Evolutionary conservation across 345 rosid genomes (phyloP), one percentile per base, ranked within the genome.

Genomic region (Brassica juncea): DNA sequence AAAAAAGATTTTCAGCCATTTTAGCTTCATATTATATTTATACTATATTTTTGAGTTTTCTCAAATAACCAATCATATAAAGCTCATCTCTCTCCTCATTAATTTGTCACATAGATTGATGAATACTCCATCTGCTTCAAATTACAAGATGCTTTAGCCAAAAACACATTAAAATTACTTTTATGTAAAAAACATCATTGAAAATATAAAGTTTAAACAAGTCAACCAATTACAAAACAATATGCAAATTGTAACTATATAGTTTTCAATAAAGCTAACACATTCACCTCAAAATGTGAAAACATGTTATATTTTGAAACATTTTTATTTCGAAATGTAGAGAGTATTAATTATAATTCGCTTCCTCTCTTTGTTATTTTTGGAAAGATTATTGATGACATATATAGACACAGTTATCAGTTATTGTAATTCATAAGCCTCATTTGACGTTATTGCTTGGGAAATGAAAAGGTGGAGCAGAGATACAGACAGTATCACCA

Each of bases 401-500:
- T 54, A 54, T 21, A 19, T 21, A 69, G 28, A 76, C 52, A 59
- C 52, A 59, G 37, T n/a, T 68, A 68, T 27, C 14, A 68, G 7
- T 52, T 55, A 55, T 34, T 15, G 27, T 49, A 64, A 34, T 25
- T 34, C 39, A 64, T 42, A 70, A 54, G 55, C 55, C 61, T 75
- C 2, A 75, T 71, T 2, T 70, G 28, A 75, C 68, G 30, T 81
- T 80, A 28, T 74, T 75, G 55, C 25, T 64, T 80, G 34, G 37
- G 60, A 54, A 54, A 54, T 54, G 69, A 70, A 47, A 73, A 95
- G 99, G 99, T 93, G 86, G 98, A 95, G 77, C 99, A 93, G 72
- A 90, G 97, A 86, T 95, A 93, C 85, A 82, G 94, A 78, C 99
- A 95, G 65, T 95, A 95, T 73, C 98, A 95, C 80, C 91, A 87